Base-by-base conservation (phyloP, 1,139 yeast genomes). In the Suhomyces wounanorum region DNA sequence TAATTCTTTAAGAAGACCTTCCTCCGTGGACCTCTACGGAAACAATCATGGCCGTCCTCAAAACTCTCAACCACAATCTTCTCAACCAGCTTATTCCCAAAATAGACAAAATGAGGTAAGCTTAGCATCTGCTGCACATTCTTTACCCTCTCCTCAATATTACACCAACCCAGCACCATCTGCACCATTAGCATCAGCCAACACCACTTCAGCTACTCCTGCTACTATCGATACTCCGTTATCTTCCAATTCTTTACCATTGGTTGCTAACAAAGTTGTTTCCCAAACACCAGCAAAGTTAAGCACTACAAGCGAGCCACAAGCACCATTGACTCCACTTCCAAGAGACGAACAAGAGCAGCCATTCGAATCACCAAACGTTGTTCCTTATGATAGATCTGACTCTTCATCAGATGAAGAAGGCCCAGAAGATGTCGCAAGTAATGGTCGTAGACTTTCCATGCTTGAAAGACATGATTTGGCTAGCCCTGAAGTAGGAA, bases 401-500 rank as follows among this genome's bases (percentile, higher is more conserved):
- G 57, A 55, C 55, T 53, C 62, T 59, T 61, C 69, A 3, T 68
- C 63, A 26, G 69, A 65, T 37, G 73, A 64, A 25, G 63, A 55
- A 8, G 61, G 63, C 1, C 62, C 64, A 1, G 62, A 60, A 16
- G 63, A 59, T n/a, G 44, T 55, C 8, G 61, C 53, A 21, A 46
- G 45, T 10, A 48, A 55, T 11, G 67, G 66, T 5, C 58, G 62
- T 37, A 65, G 66, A 47, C 55, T 64, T 31, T 69, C 77, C 1
- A 64, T 73, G 66, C 63, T 73, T 44, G 66, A 72, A 55, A 62
- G 65, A 48, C 74, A 74, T 55, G 66, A 70, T 39, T 67, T 72
- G 55, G 62, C 54, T 5, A 59, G 57, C 11, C 43, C 45, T 7
- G 48, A 45, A 17, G 44, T 40, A 33, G 43, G 33, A 17, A 47